Conservation (phyloP, 257 asterid species). For the Cinchona pubescens region DNA sequence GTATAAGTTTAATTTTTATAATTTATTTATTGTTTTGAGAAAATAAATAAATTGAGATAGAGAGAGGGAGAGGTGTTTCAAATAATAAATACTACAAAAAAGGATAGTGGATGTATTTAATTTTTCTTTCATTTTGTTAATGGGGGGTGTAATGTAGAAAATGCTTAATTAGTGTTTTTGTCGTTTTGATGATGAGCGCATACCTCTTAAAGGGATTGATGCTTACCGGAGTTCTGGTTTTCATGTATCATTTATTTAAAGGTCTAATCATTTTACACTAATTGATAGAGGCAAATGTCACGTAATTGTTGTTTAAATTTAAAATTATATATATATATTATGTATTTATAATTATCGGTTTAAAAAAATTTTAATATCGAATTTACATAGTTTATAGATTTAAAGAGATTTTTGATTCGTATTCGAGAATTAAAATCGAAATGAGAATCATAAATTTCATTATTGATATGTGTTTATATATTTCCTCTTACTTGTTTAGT, state of each 20-base stretch:
- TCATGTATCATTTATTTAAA: not conserved
- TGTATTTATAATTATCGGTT: too few relatives aligned
- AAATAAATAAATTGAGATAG: constrained; percentile 39
- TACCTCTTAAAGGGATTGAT: not conserved
- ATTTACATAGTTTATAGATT: too few relatives aligned
- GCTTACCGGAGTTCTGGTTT: not conserved
- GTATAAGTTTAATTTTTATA: constrained; percentile 32
- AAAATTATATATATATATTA: too few relatives aligned
- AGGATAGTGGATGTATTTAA: constrained; percentile 22
- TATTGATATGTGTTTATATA: too few relatives aligned
- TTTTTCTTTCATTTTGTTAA: constrained; percentile 26
- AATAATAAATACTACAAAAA: constrained; percentile 19
- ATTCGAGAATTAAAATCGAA: too few relatives aligned
- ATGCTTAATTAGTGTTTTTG: constrained; percentile 27
- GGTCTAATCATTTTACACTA: not conserved
- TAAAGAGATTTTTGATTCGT: too few relatives aligned
- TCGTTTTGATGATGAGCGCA: constrained; percentile 11
- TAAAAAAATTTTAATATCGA: too few relatives aligned
- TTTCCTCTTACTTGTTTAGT: too few relatives aligned
- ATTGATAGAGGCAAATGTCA: too few relatives aligned
- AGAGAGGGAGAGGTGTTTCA: constrained; percentile 22
- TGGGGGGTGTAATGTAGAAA: constrained; percentile 54
- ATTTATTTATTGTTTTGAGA: constrained; percentile 51
- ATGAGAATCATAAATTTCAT: too few relatives aligned
- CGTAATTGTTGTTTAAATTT: too few relatives aligned